Evolutionary conservation across 2,329 filamentous ascomycete species (phyloP).

Genomic region (Colletotrichum karsti): DNA sequence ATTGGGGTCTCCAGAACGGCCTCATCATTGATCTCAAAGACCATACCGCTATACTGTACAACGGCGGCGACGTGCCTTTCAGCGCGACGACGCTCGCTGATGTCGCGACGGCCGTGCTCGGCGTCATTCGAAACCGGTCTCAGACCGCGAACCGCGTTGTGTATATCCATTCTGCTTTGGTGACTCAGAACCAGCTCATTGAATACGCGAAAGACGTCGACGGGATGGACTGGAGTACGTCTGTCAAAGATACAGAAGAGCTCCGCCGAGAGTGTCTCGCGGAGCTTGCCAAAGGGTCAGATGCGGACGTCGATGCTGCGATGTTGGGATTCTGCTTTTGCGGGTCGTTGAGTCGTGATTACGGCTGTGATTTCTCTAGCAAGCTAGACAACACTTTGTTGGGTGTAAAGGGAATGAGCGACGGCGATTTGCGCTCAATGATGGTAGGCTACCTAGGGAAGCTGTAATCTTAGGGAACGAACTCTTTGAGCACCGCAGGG

Average conservation of each 20-base stretch:
- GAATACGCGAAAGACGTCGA: constrained; percentile 23
- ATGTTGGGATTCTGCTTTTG: neutral
- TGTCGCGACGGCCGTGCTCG: neutral
- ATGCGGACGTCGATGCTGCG: neutral
- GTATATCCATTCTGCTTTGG: constrained; percentile 47
- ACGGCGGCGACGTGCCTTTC: neutral
- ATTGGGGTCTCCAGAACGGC: neutral
- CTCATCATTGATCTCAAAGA: no score
- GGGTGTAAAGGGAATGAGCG: neutral
- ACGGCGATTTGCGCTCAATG: neutral
- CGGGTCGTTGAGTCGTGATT: neutral
- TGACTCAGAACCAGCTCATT: constrained; percentile 66
- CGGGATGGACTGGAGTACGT: neutral
- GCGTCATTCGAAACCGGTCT: neutral
- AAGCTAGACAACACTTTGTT: neutral
- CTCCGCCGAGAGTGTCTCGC: neutral
- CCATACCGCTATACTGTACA: neutral
- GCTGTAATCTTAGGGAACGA: neutral
- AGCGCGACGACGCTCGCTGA: neutral
- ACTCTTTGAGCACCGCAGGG: no score
- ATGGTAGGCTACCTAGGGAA: neutral
- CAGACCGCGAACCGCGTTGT: neutral
- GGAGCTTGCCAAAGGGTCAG: neutral
- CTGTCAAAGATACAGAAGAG: neutral
- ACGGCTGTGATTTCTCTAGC: neutral